Percentiles rank a stretch among this genome's conserved stretches.
These are phyloP conservation scores for Ramalina peruviana DNA, from an alignment of 495 filamentous ascomycete species.

Conservation along the genomic window DNA sequence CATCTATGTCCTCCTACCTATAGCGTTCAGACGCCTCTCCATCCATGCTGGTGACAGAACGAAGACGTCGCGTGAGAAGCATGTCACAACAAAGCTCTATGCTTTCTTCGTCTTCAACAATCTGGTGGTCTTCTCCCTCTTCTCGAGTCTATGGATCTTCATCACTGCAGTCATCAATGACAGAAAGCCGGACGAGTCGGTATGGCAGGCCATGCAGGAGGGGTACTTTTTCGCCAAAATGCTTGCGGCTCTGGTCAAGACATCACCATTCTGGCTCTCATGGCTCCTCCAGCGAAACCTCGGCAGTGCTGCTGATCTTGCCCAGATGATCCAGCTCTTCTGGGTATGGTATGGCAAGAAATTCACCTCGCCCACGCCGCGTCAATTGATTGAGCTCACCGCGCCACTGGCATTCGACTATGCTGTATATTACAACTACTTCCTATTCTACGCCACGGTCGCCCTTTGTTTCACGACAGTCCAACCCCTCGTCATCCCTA, in stretches of 20 bases:
- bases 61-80: slow-evolving; percentile 84
- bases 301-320: slow-evolving; percentile 77
- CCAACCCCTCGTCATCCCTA: slow-evolving; percentile 81
- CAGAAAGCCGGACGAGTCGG: slow-evolving; percentile 33
- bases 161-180: slow-evolving; percentile 46
- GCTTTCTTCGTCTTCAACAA: slow-evolving; percentile 98
- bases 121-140: slow-evolving; percentile 82
- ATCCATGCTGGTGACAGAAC: slow-evolving; percentile 71
- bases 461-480: slow-evolving; percentile 73
- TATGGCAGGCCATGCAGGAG: slow-evolving; percentile 55
- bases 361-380: slow-evolving; percentile 76
- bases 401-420: slow-evolving; percentile 91
- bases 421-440: slow-evolving; percentile 89
- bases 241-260: slow-evolving; percentile 54
- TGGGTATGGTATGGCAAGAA: slow-evolving; percentile 73
- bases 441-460: slow-evolving; percentile 86
- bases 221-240: slow-evolving; percentile 44
- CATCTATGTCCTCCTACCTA: slow-evolving; percentile 77
- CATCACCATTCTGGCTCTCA: slow-evolving; percentile 87
- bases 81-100: slow-evolving; percentile 84
- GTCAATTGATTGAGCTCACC: slow-evolving; percentile 85
- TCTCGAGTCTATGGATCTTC: slow-evolving; percentile 64
- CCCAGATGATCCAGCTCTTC: slow-evolving; percentile 64
- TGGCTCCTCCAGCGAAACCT: slow-evolving; percentile 88
- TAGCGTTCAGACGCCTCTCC: slow-evolving; percentile 75